These are phyloP conservation scores for Sporobolus alterniflorus DNA, from an alignment of 202 grass and related monocot genomes.

Conservation along the genomic window DNA sequence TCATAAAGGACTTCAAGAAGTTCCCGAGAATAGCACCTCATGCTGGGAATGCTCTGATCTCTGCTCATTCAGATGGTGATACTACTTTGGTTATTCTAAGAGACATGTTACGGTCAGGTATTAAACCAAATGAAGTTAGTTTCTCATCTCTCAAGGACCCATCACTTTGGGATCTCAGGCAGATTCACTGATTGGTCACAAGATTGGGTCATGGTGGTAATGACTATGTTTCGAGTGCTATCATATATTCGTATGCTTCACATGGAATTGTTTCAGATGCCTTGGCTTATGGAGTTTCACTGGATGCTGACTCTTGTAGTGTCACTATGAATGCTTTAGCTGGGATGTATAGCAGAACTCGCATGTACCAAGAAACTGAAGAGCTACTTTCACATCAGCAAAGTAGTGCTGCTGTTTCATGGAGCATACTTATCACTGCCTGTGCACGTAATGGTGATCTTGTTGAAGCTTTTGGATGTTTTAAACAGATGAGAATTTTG, in stretches of 20 bases:
- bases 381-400: slow-evolving; percentile 54
- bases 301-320: slow-evolving; percentile 38
- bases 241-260: slow-evolving; percentile 72
- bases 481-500: slow-evolving; percentile 60
- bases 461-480: slow-evolving; percentile 55
- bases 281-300: slow-evolving; percentile 44
- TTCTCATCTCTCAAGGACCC: slow-evolving; percentile 63
- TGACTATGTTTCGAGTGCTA: slow-evolving; percentile 60
- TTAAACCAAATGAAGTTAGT: slow-evolving; percentile 61
- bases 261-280: slow-evolving; percentile 51
- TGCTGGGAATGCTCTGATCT: slow-evolving; percentile 72
- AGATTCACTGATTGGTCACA: slow-evolving; percentile 73
- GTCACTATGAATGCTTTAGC: slow-evolving; percentile 62
- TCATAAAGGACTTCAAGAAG: slow-evolving; percentile 44
- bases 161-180: slow-evolving; percentile 45
- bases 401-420: slow-evolving; percentile 59
- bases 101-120: slow-evolving; percentile 50
- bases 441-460: slow-evolving; percentile 59
- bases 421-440: slow-evolving; percentile 78
- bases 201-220: slow-evolving; percentile 64
- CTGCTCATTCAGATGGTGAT: slow-evolving; percentile 32
- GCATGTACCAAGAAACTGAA: slow-evolving; percentile 55
- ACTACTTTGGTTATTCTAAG: slow-evolving; percentile 47
- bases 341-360: slow-evolving; percentile 60
- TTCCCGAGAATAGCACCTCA: slow-evolving; percentile 45